Base-by-base conservation (phyloP, 176 grass and related monocot species). In the Pontederia crassipes region DNA sequence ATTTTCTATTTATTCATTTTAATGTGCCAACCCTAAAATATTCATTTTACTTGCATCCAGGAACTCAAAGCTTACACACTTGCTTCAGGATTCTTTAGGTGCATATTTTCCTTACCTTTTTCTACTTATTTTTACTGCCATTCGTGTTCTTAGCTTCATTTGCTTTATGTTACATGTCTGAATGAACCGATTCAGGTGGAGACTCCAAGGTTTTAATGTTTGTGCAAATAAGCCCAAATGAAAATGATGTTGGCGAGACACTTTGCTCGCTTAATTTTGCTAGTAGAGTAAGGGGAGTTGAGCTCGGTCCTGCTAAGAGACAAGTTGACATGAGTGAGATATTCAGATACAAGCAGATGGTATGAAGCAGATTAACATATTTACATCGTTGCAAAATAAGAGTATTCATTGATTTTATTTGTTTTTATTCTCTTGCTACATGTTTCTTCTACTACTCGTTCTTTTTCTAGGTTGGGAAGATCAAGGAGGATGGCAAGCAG, bases 141-240 rank as follows among this genome's bases (percentile, higher is more conserved):
- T 71, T 45, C 27, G 58, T 58, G 40, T 78, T 69, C 45, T 1
- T 8, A 54, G 74, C 18, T 11, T 17, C 16, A 35, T 16, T 61
- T 7, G 52, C 17, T 17, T 8, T 24, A 16, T 18, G 14, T 9
- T 59, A 18, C 26, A 46, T 53, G 18, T 77, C n/a, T 15, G 54
- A 58, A 60, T 24, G 61, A 64, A 67, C 3, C 64, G 49, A 77
- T 83, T 55, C 70, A 98, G 93, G 87, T 81, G 93, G 93, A 53
- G 93, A 98, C 48, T 98, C 93, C 35, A 98, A 98, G 63, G 92
- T 84, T 26, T 70, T 98, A 57, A 98, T 98, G 93, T 98, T 98
- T 79, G 84, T 98, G 52, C 93, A 98, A 69, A 92, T 98, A 45
- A 98, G 93, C 32, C 93, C 93, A 12, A 89, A 83, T 66, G 93